Percentiles rank a stretch among this genome's conserved stretches.
Evolutionary conservation across 331 rosid species (phyloP).

Genomic region (Pyrus hybrid): DNA sequence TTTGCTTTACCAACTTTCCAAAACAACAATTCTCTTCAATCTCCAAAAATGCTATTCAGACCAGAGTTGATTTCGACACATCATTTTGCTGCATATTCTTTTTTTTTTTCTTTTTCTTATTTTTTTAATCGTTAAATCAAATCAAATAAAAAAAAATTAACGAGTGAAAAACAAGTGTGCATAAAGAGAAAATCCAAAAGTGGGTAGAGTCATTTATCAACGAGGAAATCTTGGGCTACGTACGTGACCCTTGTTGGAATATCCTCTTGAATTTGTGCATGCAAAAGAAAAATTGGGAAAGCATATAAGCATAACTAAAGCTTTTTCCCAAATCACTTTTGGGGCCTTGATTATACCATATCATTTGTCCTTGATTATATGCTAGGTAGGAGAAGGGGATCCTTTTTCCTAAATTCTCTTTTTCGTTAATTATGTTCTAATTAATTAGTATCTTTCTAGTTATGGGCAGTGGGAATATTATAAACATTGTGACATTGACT

Average conservation of each 20-base stretch:
- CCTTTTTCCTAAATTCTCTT: constrained; percentile 21
- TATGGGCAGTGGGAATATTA: constrained; percentile 31
- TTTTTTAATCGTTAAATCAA: too few species aligned
- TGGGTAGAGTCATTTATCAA: too few species aligned
- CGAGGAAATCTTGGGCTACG: background rate
- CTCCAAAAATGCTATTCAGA: background rate
- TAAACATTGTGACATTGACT: background rate
- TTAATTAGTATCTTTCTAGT: constrained; percentile 22
- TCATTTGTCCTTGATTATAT: constrained; percentile 31
- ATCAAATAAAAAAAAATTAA: too few species aligned
- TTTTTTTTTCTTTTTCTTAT: too few species aligned
- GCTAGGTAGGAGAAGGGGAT: constrained; percentile 15
- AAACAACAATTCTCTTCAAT: constrained; percentile 1
- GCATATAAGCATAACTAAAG: background rate
- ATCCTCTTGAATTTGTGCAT: background rate
- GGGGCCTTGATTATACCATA: background rate
- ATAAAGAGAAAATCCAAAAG: too few species aligned
- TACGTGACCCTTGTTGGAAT: constrained; percentile 13
- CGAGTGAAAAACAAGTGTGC: too few species aligned
- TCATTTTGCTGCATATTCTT: too few species aligned
- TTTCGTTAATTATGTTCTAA: constrained; percentile 15
- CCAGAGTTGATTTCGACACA: too few species aligned
- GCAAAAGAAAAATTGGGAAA: background rate
- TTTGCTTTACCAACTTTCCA: background rate
- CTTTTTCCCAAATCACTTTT: constrained; percentile 16